These are phyloP conservation scores for Aspergillus sp. DNA, from an alignment of 2,329 filamentous ascomycete species.

Conservation along the genomic window DNA sequence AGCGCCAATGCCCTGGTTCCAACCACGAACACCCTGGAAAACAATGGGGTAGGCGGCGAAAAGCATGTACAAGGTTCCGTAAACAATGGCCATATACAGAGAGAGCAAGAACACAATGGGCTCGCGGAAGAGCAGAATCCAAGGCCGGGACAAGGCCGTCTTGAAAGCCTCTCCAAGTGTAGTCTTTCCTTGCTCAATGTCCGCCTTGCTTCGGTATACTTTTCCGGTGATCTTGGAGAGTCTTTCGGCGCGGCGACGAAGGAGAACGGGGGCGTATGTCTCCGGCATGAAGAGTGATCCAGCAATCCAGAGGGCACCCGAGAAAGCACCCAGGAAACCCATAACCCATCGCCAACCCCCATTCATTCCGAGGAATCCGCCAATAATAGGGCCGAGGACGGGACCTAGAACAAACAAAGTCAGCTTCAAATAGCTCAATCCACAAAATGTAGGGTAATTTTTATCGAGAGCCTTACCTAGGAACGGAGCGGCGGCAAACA, in stretches of 20 bases:
- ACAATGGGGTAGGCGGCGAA: slow-evolving; percentile 55
- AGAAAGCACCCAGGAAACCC: slow-evolving; percentile 64
- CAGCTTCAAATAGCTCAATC: neutral
- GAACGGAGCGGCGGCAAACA: slow-evolving; percentile 68
- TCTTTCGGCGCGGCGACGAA: slow-evolving; percentile 50
- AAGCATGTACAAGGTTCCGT: slow-evolving; percentile 54
- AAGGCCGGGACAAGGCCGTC: slow-evolving; percentile 51
- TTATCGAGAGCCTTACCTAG: slow-evolving; percentile 41
- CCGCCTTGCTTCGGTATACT: slow-evolving; percentile 44
- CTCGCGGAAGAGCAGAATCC: slow-evolving; percentile 50
- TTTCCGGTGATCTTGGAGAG: slow-evolving; percentile 53
- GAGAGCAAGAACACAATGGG: slow-evolving; percentile 53
- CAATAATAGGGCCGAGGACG: slow-evolving; percentile 63
- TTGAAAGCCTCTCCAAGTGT: slow-evolving; percentile 42
- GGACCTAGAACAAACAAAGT: slow-evolving; percentile 43
- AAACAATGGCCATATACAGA: slow-evolving; percentile 53
- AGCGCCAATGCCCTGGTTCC: slow-evolving; percentile 48
- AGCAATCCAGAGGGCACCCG: slow-evolving; percentile 55
- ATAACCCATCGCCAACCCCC: slow-evolving; percentile 70
- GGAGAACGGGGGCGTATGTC: slow-evolving; percentile 52
- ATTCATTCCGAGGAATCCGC: slow-evolving; percentile 64
- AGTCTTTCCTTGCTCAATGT: slow-evolving; percentile 44
- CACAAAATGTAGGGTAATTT: neutral
- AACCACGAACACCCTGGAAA: slow-evolving; percentile 46
- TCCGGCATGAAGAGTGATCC: slow-evolving; percentile 34